phyloP scores from a whole-genome alignment of 1,139 yeast genomes.

The Nakaseomyces delphensis region DNA sequence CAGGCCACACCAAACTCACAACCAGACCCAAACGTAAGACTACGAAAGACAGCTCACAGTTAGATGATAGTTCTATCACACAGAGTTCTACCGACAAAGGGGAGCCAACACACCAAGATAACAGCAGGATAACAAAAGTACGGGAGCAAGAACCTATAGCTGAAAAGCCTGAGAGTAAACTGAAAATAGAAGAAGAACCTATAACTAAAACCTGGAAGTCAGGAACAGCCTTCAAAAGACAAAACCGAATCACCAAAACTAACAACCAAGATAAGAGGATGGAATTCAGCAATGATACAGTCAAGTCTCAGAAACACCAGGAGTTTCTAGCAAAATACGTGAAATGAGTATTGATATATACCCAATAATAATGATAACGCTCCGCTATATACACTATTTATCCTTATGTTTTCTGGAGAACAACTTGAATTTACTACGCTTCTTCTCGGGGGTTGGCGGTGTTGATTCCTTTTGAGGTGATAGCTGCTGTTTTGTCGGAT shows the following conservation, averaged over 20 bases:
- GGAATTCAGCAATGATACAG: slow-evolving; percentile 55
- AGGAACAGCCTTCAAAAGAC: slow-evolving; percentile 16
- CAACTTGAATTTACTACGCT: slow-evolving; percentile 26
- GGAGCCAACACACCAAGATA: background rate
- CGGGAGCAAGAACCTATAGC: background rate
- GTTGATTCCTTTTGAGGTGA: slow-evolving; percentile 9
- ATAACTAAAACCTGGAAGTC: slow-evolving; percentile 6
- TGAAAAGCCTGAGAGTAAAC: background rate
- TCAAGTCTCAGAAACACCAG: slow-evolving; percentile 62
- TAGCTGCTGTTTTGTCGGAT: slow-evolving; percentile 13
- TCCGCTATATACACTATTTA: slow-evolving; percentile 7
- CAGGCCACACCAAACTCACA: slow-evolving; percentile 65
- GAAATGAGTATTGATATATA: slow-evolving; percentile 35
- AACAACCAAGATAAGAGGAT: slow-evolving; percentile 39
- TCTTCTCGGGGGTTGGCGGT: slow-evolving; percentile 13
- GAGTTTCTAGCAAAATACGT: slow-evolving; percentile 62
- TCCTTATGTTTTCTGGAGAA: slow-evolving; percentile 6
- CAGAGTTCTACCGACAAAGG: background rate
- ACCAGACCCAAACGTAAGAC: slow-evolving; percentile 23
- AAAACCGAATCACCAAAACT: slow-evolving; percentile 35
- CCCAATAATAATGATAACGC: too few relatives aligned
- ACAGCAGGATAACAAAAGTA: background rate
- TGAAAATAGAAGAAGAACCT: background rate
- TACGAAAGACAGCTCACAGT: background rate
- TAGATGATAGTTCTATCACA: slow-evolving; percentile 10